Evolutionary conservation across 305 asterid species (phyloP).

Genomic region (Solanum hybrid): DNA sequence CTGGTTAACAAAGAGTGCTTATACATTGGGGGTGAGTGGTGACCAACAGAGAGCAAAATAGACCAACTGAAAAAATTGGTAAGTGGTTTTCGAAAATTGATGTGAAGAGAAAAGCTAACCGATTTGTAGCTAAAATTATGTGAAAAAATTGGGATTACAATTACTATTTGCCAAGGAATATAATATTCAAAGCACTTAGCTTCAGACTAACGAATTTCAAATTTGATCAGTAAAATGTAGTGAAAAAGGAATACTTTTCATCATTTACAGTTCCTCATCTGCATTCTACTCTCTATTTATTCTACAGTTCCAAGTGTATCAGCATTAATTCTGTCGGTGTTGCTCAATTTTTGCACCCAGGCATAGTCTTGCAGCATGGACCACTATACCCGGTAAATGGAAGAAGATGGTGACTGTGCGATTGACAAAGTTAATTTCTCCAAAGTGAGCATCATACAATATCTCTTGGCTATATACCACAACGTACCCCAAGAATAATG

Average conservation of each 20-base stretch:
- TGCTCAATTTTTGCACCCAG: neutral
- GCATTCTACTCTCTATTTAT: neutral
- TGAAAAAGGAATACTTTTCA: neutral
- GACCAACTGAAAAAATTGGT: neutral
- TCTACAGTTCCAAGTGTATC: neutral
- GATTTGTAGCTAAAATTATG: neutral
- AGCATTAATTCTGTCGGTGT: neutral
- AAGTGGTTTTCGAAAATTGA: neutral
- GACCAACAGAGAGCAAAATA: neutral
- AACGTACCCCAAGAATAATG: constrained; percentile 7
- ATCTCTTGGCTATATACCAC: constrained; percentile 15
- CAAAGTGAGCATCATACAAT: constrained; percentile 4
- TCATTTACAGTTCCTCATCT: neutral
- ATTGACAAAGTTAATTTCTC: constrained; percentile 10
- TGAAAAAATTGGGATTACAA: neutral
- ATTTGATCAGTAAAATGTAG: neutral
- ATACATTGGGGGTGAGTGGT: neutral
- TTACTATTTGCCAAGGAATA: neutral
- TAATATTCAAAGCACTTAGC: neutral
- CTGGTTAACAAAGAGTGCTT: neutral
- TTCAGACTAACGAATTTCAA: neutral
- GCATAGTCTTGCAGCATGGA: neutral
- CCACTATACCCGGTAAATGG: neutral
- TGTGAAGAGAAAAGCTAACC: neutral
- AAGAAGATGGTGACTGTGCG: constrained; percentile 8